Conservation (phyloP, 129 eudicot genomes). For the Mikania micrantha region DNA sequence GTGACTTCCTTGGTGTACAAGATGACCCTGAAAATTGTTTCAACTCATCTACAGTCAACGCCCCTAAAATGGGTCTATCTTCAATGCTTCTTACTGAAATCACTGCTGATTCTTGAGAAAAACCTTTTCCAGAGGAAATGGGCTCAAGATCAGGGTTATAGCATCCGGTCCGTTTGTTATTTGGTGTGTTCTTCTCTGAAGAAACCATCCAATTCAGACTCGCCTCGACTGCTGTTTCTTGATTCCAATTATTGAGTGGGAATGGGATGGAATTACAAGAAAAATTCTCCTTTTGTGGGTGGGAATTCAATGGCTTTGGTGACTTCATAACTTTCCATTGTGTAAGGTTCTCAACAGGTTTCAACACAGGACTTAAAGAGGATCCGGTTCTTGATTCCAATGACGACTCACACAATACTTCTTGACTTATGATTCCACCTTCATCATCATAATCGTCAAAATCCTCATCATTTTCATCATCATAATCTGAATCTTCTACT, state of each 20-base stretch:
- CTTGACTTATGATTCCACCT: constrained; percentile 27
- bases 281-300: constrained; percentile 67
- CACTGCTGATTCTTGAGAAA: constrained; percentile 42
- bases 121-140: constrained; percentile 33
- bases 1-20: constrained; percentile 74
- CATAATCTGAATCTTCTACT: constrained; percentile 45
- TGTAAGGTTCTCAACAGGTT: constrained; percentile 75
- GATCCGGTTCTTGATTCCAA: constrained; percentile 37
- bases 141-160: constrained; percentile 25
- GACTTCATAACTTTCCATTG: constrained; percentile 84
- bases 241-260: constrained; percentile 28
- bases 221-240: constrained; percentile 72
- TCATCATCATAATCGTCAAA: constrained; percentile 38
- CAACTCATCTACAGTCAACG: constrained; percentile 72
- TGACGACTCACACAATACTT: constrained; percentile 58
- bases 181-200: constrained; percentile 22
- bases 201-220: constrained; percentile 85
- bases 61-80: constrained; percentile 90
- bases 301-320: constrained; percentile 18
- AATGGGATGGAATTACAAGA: constrained; percentile 3
- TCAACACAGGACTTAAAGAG: constrained; percentile 52
- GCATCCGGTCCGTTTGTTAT: constrained; percentile 22
- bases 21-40: constrained; percentile 51
- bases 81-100: constrained; percentile 44
- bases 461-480: constrained; percentile 38